A percentile compares a stretch with the other conserved stretches of the same genome.
These are phyloP conservation scores for Didymella sp. DNA, from an alignment of 2,329 filamentous ascomycete genomes.

Conservation along the genomic window DNA sequence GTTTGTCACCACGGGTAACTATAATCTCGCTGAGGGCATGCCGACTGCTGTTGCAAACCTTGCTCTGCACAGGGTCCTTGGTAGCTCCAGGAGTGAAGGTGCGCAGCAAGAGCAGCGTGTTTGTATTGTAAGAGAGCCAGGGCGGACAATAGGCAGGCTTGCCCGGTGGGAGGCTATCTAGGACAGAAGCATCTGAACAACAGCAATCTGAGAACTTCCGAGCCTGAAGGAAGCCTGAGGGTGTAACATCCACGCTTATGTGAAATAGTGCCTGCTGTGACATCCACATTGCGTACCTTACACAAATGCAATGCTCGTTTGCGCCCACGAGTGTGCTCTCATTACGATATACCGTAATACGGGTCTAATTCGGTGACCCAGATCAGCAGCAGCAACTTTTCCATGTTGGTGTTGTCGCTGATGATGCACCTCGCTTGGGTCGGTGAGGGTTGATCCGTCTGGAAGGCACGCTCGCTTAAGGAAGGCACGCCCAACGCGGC, in stretches of 20 bases:
- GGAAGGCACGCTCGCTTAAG: constrained; percentile 7
- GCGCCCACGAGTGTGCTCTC: neutral
- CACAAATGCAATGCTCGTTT: neutral
- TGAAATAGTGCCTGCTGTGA: neutral
- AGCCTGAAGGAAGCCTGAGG: neutral
- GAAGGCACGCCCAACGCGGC: constrained; percentile 12
- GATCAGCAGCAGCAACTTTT: neutral
- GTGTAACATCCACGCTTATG: neutral
- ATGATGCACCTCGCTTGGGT: constrained; percentile 17
- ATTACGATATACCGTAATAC: neutral
- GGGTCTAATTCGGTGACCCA: neutral
- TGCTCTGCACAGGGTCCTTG: constrained; percentile 64
- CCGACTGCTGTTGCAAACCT: constrained; percentile 79
- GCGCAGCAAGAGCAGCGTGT: constrained; percentile 52
- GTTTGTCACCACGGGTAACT: constrained; percentile 88
- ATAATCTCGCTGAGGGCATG: constrained; percentile 76
- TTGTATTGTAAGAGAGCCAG: constrained; percentile 83
- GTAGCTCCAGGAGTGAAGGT: constrained; percentile 46
- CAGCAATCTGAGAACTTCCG: neutral
- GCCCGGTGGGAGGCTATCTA: constrained; percentile 72
- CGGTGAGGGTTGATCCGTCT: constrained; percentile 20
- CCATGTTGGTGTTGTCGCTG: neutral
- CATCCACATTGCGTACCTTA: neutral
- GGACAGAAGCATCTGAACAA: neutral
- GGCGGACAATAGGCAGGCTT: constrained; percentile 78